These are phyloP conservation scores for Draba incana DNA, from an alignment of 345 rosid species.

Conservation along the genomic window DNA sequence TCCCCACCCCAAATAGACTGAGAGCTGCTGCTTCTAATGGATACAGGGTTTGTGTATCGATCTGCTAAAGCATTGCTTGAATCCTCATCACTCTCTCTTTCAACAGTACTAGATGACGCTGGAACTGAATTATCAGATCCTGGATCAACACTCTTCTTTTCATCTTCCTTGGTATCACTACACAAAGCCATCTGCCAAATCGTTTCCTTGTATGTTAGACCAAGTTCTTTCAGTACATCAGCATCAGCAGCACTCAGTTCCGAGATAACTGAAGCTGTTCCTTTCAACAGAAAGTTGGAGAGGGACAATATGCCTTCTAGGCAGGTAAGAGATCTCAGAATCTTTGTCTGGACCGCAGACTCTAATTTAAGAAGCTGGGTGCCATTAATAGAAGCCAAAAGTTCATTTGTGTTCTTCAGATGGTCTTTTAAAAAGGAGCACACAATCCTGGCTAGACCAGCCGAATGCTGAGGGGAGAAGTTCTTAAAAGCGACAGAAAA, in stretches of 20 bases:
- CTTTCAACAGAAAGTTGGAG: slow-evolving; percentile 83
- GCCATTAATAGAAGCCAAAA: slow-evolving; percentile 62
- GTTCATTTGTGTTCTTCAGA: slow-evolving; percentile 60
- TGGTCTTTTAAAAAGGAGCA: slow-evolving; percentile 83
- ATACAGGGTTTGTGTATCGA: slow-evolving; percentile 80
- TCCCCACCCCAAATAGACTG: slow-evolving; percentile 83
- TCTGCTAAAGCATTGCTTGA: slow-evolving; percentile 56
- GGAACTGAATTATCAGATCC: slow-evolving; percentile 61
- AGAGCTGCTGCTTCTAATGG: slow-evolving; percentile 69
- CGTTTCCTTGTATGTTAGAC: slow-evolving; percentile 69
- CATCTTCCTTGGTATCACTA: slow-evolving; percentile 74
- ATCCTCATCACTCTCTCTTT: slow-evolving; percentile 90
- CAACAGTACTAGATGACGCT: slow-evolving; percentile 63
- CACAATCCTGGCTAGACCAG: slow-evolving; percentile 76
- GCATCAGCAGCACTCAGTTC: slow-evolving; percentile 90
- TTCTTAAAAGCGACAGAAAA: slow-evolving; percentile 86
- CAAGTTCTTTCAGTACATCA: slow-evolving; percentile 85
- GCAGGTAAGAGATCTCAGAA: slow-evolving; percentile 72
- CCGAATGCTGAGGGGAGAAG: slow-evolving; percentile 89
- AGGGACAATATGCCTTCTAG: slow-evolving; percentile 80
- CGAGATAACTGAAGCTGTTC: slow-evolving; percentile 66
- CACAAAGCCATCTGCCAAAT: slow-evolving; percentile 87
- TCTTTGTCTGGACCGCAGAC: slow-evolving; percentile 52
- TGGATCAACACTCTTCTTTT: slow-evolving; percentile 56
- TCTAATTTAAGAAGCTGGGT: slow-evolving; percentile 64